Base-by-base conservation (phyloP, 805 yeast genomes). In the Yarrowia sp. region DNA sequence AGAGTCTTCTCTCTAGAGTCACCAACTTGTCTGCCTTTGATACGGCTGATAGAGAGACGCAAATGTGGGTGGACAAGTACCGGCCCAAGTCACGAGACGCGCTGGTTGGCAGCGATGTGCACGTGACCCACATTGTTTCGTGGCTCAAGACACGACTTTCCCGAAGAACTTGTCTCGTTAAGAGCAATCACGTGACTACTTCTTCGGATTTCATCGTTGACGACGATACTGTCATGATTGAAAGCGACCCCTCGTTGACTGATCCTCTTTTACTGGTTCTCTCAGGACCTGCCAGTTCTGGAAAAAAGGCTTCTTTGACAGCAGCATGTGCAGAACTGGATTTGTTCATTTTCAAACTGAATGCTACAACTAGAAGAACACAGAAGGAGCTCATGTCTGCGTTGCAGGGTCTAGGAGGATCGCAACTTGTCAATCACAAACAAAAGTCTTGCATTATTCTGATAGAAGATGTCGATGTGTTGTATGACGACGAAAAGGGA, bases 401-500 rank as follows among this genome's bases (percentile, higher is more conserved):
- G 40, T 80, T 94, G 46, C 87, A 84, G 61, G 98, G 96, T 74
- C 84, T 92, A 67, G 87, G 94, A 69, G 93, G 97, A 4, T 89
- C 97, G 0, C 92, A 91, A 70, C 80, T 89, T 58, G 93, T 94
- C 1, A 91, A 89, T 71, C 56, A 63, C 50, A 71, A 22, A 65
- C 67, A n/a, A 59, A 66, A 43, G 22, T 56, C 35, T 77, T 77
- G 43, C 73, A 67, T 92, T 7, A 87, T 95, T 4, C 77, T 95
- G 42, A 82, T 94, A 69, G 97, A 93, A 73, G 97, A 94, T 73
- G 93, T 90, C 49, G 97, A 94, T 75, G 81, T 91, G 11, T 76
- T 93, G 19, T 91, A 89, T 73, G 91, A 86, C 67, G 86, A 84
- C 49, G 98, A 95, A 73, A 86, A 84, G 69, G 86, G 87, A 1